phyloP scores from a whole-genome alignment of 2,329 filamentous ascomycete species.

The Emergomyces pasteurianus region DNA sequence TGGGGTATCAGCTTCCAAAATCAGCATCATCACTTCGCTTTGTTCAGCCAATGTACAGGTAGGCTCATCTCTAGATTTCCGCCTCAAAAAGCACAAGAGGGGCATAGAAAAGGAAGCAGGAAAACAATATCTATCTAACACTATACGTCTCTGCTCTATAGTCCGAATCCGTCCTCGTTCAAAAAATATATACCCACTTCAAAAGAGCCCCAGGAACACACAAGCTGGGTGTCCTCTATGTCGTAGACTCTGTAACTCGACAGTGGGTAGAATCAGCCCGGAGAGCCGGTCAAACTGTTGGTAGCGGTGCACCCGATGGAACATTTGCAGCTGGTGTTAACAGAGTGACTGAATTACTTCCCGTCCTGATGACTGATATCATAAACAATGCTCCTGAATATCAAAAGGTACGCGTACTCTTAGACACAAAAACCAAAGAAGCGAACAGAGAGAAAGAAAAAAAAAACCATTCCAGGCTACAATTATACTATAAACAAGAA shows the following conservation, averaged over 20 bases:
- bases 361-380: constrained; percentile 90
- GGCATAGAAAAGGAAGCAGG: neutral
- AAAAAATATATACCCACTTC: constrained; percentile 95
- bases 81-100: neutral
- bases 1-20: constrained; percentile 86
- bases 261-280: constrained; percentile 97
- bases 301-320: constrained; percentile 71
- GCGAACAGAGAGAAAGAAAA: neutral
- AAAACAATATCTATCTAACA: constrained; percentile 13
- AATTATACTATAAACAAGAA: neutral
- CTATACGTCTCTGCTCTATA: constrained; percentile 31
- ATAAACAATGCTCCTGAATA: constrained; percentile 75
- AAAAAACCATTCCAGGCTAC: neutral
- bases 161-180: constrained; percentile 90
- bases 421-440: constrained; percentile 8
- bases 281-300: constrained; percentile 68
- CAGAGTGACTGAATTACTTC: constrained; percentile 91
- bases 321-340: constrained; percentile 91
- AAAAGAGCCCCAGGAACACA: constrained; percentile 89
- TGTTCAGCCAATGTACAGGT: constrained; percentile 88
- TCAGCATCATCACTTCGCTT: constrained; percentile 71
- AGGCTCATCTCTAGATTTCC: constrained; percentile 26
- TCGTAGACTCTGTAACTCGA: constrained; percentile 98
- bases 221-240: constrained; percentile 98
- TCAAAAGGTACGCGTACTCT: constrained; percentile 73